These are phyloP conservation scores for Cyberlindnera maclurae DNA, from an alignment of 805 yeast species.

Conservation along the genomic window DNA sequence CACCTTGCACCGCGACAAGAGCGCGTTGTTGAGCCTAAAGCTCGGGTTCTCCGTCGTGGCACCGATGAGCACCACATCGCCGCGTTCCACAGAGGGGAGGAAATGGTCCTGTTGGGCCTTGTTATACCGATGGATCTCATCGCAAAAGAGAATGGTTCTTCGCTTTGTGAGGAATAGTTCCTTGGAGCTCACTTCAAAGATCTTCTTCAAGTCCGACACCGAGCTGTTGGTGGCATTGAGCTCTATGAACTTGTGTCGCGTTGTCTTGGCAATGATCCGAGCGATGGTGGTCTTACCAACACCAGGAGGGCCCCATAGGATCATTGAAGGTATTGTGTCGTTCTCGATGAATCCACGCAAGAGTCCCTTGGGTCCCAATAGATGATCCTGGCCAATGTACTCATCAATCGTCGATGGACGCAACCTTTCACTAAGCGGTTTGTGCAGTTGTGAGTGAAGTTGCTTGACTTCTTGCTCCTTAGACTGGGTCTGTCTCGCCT, in stretches of 20 bases:
- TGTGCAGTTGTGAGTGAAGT: constrained; percentile 9
- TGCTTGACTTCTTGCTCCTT: constrained; percentile 6
- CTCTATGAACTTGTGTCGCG: constrained; percentile 53
- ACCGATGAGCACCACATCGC: constrained; percentile 76
- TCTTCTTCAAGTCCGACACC: constrained; percentile 54
- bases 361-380: constrained; percentile 59
- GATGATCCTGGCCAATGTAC: constrained; percentile 80
- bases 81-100: constrained; percentile 77
- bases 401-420: constrained; percentile 68
- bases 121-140: constrained; percentile 87
- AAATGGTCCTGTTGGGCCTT: constrained; percentile 85
- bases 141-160: constrained; percentile 72
- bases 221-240: constrained; percentile 79
- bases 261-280: constrained; percentile 32
- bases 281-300: constrained; percentile 87
- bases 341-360: constrained; percentile 56
- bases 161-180: constrained; percentile 36
- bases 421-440: constrained; percentile 69
- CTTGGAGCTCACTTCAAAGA: constrained; percentile 38
- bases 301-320: constrained; percentile 95
- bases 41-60: constrained; percentile 98
- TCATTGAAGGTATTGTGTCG: constrained; percentile 73
- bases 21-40: constrained; percentile 72
- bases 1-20: constrained; percentile 77
- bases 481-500: no score